Percentiles rank a stretch among this genome's conserved stretches.
phyloP scores from a whole-genome alignment of 495 filamentous ascomycete species.

The Penicillium egyptiacum region DNA sequence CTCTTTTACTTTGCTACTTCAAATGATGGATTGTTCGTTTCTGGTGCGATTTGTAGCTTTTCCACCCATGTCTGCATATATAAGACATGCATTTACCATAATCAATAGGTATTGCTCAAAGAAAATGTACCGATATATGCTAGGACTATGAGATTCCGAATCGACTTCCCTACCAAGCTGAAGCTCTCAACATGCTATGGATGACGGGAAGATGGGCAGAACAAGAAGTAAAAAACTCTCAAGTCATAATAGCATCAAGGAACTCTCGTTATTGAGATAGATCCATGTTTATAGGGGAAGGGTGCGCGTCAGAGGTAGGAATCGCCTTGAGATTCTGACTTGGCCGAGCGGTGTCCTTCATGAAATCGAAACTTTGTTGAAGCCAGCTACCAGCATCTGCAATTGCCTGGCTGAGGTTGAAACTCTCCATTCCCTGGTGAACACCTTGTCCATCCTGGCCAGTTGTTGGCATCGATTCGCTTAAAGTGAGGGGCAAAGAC shows the following conservation, averaged over 20 bases:
- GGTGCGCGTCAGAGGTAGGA: constrained; percentile 5
- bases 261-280: constrained; percentile 1
- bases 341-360: constrained; percentile 26
- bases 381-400: constrained; percentile 49
- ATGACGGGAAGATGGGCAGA: neutral
- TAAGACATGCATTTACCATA: neutral
- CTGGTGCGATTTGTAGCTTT: neutral
- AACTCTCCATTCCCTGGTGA: constrained; percentile 29
- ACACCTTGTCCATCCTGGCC: constrained; percentile 42
- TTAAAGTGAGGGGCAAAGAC: constrained; percentile 33
- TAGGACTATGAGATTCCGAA: neutral
- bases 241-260: neutral
- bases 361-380: constrained; percentile 44
- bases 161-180: neutral
- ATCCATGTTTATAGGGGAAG: constrained; percentile 16
- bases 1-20: neutral
- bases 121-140: neutral
- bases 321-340: constrained; percentile 14
- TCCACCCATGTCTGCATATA: neutral
- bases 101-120: neutral
- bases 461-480: constrained; percentile 36
- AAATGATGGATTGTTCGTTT: neutral
- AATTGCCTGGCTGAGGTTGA: constrained; percentile 46
- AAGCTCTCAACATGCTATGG: constrained; percentile 4
- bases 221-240: neutral